Conservation (phyloP, 768 basidiomycete species). For the Leccinum truebloodii region DNA sequence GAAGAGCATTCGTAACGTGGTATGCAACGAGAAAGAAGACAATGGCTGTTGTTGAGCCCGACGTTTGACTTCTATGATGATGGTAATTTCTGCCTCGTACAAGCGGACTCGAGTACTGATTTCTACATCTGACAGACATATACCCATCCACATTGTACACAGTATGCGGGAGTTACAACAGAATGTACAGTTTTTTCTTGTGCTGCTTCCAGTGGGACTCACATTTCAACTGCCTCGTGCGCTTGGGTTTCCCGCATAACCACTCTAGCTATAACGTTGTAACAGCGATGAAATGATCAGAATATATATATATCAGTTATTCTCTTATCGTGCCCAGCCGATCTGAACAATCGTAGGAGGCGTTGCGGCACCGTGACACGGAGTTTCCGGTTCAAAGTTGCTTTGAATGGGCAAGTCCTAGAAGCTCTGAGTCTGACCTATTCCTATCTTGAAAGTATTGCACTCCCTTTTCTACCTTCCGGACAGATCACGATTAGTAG, state of each 20-base stretch:
- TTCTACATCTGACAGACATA: not conserved
- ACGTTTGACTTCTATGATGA: not conserved
- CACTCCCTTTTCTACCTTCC: not conserved
- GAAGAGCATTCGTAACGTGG: slow-evolving; percentile 23
- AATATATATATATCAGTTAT: not conserved
- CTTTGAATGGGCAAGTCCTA: too few relatives aligned
- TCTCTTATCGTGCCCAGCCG: too few relatives aligned
- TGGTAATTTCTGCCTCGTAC: not conserved
- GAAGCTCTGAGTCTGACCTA: not conserved
- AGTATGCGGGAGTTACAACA: not conserved
- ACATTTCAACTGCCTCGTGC: not conserved
- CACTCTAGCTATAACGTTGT: not conserved
- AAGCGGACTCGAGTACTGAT: not conserved
- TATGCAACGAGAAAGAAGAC: slow-evolving; percentile 13
- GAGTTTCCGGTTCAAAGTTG: not conserved
- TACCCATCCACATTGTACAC: not conserved
- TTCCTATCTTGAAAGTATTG: not conserved
- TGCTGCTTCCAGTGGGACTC: not conserved
- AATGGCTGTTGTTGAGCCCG: not conserved
- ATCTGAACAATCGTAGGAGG: not conserved
- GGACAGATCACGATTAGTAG: too few relatives aligned
- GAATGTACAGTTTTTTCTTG: not conserved
- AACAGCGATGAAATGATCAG: not conserved
- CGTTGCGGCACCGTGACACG: not conserved
- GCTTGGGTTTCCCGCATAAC: not conserved